A percentile compares a stretch with the other conserved stretches of the same genome.
These are phyloP conservation scores for Fraxinus angustifolia DNA, from an alignment of 305 asterid species.

Conservation along the genomic window DNA sequence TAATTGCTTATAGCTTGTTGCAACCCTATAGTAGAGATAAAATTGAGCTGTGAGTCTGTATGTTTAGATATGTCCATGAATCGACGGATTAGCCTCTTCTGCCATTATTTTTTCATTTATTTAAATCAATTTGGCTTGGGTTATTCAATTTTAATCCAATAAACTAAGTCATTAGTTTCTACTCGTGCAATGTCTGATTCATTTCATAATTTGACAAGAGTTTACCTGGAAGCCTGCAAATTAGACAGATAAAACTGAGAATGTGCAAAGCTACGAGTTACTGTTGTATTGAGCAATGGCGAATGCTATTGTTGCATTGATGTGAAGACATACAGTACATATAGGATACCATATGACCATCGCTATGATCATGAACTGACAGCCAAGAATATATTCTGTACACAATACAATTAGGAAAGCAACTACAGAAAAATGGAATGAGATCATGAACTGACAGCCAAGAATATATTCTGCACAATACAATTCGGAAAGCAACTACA, in stretches of 20 bases:
- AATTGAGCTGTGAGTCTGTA: conserved; percentile 12
- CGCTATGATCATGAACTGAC: not conserved
- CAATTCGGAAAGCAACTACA: not conserved
- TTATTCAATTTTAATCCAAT: conserved; percentile 51
- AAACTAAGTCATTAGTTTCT: not conserved
- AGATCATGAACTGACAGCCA: not conserved
- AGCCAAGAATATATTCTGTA: not conserved
- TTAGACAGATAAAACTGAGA: not conserved
- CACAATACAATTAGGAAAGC: not conserved
- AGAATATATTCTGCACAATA: not conserved
- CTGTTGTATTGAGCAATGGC: not conserved
- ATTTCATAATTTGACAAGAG: not conserved
- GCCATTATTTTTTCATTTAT: conserved; percentile 53
- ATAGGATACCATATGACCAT: not conserved
- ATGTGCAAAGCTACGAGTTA: not conserved
- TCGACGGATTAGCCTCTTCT: conserved; percentile 45
- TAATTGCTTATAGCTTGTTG: not conserved
- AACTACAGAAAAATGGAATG: not conserved
- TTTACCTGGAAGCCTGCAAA: not conserved
- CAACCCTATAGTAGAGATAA: not conserved
- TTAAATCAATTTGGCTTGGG: conserved; percentile 31
- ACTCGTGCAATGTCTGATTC: not conserved
- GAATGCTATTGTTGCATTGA: not conserved
- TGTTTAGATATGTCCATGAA: conserved; percentile 20
- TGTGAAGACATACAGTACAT: not conserved